A percentile compares a stretch with the other conserved stretches of the same genome.
Evolutionary conservation across 768 basidiomycete genomes (phyloP).

Genomic region (Mycena sanguinolenta): DNA sequence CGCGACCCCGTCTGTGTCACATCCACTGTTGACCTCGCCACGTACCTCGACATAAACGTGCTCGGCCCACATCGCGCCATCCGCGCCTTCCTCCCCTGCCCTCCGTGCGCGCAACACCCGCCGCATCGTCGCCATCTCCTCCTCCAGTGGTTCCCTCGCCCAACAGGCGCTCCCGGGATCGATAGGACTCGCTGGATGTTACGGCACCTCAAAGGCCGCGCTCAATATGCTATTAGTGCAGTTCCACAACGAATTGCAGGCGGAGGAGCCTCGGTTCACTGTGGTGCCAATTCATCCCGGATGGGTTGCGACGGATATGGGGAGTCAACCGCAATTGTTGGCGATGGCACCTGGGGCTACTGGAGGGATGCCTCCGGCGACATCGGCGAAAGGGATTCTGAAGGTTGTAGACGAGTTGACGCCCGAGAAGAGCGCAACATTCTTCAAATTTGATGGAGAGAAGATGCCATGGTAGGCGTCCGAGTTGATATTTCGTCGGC

Average conservation of each 20-base stretch:
- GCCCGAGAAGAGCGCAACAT: conserved; percentile 31
- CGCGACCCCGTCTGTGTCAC: conserved; percentile 28
- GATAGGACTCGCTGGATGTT: conserved; percentile 33
- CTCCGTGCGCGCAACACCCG: conserved; percentile 34
- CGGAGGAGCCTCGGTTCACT: conserved; percentile 26
- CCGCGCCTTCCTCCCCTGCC: conserved; percentile 37
- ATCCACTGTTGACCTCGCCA: conserved; percentile 26
- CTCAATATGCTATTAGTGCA: conserved; percentile 22
- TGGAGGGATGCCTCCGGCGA: conserved; percentile 33
- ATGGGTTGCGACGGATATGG: conserved; percentile 38
- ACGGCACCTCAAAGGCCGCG: conserved; percentile 36
- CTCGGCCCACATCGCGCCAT: conserved; percentile 38
- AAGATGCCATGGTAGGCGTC: conserved; percentile 37
- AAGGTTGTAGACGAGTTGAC: conserved; percentile 27
- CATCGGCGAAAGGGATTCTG: conserved; percentile 31
- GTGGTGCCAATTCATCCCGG: conserved; percentile 39
- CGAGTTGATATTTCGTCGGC: no score
- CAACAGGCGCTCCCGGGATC: conserved; percentile 30
- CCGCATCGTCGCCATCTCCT: conserved; percentile 36
- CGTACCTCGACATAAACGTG: conserved; percentile 33
- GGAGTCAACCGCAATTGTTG: conserved; percentile 4
- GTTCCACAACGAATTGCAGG: conserved; percentile 35
- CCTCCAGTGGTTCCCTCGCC: conserved; percentile 35
- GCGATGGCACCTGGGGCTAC: conserved; percentile 9
- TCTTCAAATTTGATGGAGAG: conserved; percentile 33